These are phyloP conservation scores for Hyaloscypha variabilis DNA, from an alignment of 495 filamentous ascomycete genomes.

Conservation along the genomic window DNA sequence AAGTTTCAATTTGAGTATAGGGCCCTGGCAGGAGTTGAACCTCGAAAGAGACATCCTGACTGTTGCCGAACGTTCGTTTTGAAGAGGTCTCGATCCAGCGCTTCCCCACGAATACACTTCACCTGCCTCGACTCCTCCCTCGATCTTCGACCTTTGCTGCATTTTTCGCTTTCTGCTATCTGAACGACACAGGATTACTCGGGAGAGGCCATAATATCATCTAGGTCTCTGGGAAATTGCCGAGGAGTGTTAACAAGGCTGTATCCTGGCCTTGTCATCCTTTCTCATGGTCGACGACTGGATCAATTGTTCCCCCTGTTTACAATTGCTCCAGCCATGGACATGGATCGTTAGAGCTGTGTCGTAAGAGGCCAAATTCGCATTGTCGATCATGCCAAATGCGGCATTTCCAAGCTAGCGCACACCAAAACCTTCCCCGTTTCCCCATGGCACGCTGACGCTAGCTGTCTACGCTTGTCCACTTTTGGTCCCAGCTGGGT, in stretches of 20 bases:
- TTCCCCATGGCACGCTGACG: too few relatives aligned
- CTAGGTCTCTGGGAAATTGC: background rate
- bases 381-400: too few relatives aligned
- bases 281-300: background rate
- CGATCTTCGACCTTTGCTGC: too few relatives aligned
- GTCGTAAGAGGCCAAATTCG: too few relatives aligned
- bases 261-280: background rate
- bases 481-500: background rate
- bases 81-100: background rate
- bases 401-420: too few relatives aligned
- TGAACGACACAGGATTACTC: too few relatives aligned
- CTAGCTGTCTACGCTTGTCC: background rate
- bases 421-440: too few relatives aligned
- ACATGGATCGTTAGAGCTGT: background rate
- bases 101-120: too few relatives aligned
- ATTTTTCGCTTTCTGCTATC: too few relatives aligned
- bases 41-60: constrained; percentile 26
- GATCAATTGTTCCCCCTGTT: background rate
- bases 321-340: background rate
- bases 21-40: constrained; percentile 23
- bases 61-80: constrained; percentile 16
- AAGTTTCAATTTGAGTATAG: constrained; percentile 2
- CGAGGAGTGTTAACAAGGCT: background rate
- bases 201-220: too few relatives aligned
- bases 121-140: too few relatives aligned